Base-by-base conservation (phyloP, 192 early-diverging fungal species). In the Paraglomus brasilianum region DNA sequence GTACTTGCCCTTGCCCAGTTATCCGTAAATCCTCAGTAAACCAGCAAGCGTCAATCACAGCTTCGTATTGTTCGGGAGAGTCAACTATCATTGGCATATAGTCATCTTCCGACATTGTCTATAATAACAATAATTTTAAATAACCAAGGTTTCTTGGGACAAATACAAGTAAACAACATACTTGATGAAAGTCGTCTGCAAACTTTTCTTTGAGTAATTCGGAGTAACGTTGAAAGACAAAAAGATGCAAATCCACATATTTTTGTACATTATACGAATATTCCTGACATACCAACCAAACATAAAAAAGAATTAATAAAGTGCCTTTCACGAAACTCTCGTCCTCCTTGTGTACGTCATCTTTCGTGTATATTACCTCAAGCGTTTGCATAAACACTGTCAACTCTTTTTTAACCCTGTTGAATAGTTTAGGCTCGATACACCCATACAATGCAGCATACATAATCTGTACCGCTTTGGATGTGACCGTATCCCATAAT, bases 321-420 rank as follows among this genome's bases (percentile, higher is more conserved):
- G 30, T 30, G 3, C 30, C 3, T 30, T 30, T 30, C 30, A 30
- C 30, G 30, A 30, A 30, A 30, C 30, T 30, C 30, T 30, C 30
- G 30, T 3, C 30, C 30, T 3, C 30, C 30, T 30, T 30, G 30
- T 3, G 30, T 30, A 30, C 30, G 1, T 30, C 3, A 1, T 30
- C 30, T 30, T 3, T 30, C 30, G 30, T 1, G 30, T 30, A 13
- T 8, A 47, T 11, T 81, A 90, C 89, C 78, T 95, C 93, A 79
- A 98, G 82, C 13, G 93, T 96, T 56, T 95, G 89, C 17, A 95
- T 96, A 69, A 95, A 99, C 4, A 90, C 81, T 24, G 90, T 82
- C 56, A 98, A 78, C n/a, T 77, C 53, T 36, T 85, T 67, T 66
- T 98, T 93, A 68, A 99, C 87, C 39, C 78, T 72, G 44, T 94